Conservation (phyloP, 2,329 filamentous ascomycete species). For the Plenodomus lindquistii region DNA sequence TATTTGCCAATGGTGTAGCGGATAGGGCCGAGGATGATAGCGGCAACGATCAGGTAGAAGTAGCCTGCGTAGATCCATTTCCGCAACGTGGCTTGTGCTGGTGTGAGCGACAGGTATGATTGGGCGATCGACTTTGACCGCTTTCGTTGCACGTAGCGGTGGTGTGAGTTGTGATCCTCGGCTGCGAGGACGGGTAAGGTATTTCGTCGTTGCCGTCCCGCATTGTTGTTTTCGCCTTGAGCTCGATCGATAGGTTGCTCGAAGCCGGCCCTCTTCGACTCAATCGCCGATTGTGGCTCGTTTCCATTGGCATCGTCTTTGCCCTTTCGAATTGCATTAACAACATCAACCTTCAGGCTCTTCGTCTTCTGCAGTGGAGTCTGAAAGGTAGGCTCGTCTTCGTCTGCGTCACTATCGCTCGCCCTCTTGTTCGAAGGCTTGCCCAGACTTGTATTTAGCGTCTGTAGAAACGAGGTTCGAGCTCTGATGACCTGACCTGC, state of each 20-base stretch:
- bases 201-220: slow-evolving; percentile 34
- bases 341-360: slow-evolving; percentile 33
- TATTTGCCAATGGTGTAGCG: slow-evolving; percentile 68
- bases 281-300: slow-evolving; percentile 37
- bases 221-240: slow-evolving; percentile 2
- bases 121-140: slow-evolving; percentile 49
- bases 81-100: slow-evolving; percentile 71
- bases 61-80: slow-evolving; percentile 86
- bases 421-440: slow-evolving; percentile 16
- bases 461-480: slow-evolving; percentile 49
- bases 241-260: slow-evolving; percentile 6
- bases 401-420: slow-evolving; percentile 53
- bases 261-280: slow-evolving; percentile 25
- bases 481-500: slow-evolving; percentile 50
- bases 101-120: slow-evolving; percentile 79
- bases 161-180: slow-evolving; percentile 23
- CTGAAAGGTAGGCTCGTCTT: slow-evolving; percentile 40
- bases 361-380: slow-evolving; percentile 28
- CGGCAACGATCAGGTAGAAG: slow-evolving; percentile 70
- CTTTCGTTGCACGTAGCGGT: slow-evolving; percentile 27
- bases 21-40: slow-evolving; percentile 71
- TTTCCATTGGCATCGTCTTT: slow-evolving; percentile 11
- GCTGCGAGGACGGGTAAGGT: slow-evolving; percentile 36
- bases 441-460: slow-evolving; percentile 43
- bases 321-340: slow-evolving; percentile 22